Conservation (phyloP, 2,329 filamentous ascomycete species). For the Cladosporium sp. region DNA sequence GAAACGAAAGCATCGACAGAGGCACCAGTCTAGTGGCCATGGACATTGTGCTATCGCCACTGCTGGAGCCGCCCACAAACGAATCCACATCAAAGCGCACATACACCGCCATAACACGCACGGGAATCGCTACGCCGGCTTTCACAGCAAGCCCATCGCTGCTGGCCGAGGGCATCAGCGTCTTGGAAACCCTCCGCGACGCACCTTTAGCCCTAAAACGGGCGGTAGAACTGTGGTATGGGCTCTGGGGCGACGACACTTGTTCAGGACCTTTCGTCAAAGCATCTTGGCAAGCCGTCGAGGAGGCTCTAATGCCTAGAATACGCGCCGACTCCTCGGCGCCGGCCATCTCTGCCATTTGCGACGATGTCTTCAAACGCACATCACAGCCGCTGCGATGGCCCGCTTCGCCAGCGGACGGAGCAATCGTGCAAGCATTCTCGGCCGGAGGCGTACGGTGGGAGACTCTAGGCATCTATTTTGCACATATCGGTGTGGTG, state of each 20-base stretch:
- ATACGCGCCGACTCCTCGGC: background rate
- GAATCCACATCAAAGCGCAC: background rate
- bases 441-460: background rate
- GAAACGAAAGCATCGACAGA: background rate
- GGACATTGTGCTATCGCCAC: background rate
- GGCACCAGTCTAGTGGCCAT: background rate
- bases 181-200: background rate
- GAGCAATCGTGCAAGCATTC: background rate
- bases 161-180: background rate
- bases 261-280: background rate
- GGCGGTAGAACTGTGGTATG: background rate
- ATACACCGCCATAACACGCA: background rate
- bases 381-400: constrained; percentile 2
- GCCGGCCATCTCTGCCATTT: background rate
- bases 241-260: background rate
- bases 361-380: background rate
- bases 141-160: background rate
- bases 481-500: background rate
- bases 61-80: background rate
- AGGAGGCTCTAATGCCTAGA: background rate
- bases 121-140: background rate
- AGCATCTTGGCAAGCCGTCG: background rate
- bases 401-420: background rate
- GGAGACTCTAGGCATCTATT: constrained; percentile 3
- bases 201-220: background rate